Conservation (phyloP, 805 yeast genomes). For the Candida lessepsii region DNA sequence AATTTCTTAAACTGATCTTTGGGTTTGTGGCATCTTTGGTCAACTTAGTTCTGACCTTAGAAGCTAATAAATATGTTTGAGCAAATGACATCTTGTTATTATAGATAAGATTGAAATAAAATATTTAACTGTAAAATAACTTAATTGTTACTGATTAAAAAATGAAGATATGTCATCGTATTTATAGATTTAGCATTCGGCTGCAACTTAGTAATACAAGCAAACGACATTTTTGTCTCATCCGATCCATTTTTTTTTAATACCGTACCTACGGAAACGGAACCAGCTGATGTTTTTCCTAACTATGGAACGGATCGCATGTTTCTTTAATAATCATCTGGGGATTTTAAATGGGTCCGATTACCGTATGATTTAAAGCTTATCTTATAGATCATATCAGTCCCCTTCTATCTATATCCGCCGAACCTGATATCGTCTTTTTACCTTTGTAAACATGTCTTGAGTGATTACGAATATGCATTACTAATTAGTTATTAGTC, state of each 20-base stretch:
- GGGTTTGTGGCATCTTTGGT: conserved; percentile 59
- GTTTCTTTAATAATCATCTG: not conserved
- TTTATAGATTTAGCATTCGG: conserved; percentile 4
- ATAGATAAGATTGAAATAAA: not conserved
- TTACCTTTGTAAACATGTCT: not conserved
- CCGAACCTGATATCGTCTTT: too few species aligned
- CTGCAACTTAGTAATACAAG: conserved; percentile 8
- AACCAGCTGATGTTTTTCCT: conserved; percentile 1
- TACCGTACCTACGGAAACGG: conserved; percentile 9
- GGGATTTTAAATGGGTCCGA: too few species aligned
- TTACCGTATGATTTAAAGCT: too few species aligned
- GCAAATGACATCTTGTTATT: conserved; percentile 31
- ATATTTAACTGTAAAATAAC: not conserved
- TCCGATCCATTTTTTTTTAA: conserved; percentile 8
- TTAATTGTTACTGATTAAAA: conserved; percentile 1
- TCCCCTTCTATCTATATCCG: too few species aligned
- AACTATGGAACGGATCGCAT: not conserved
- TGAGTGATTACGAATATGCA: not conserved
- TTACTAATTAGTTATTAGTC: conserved; percentile 2
- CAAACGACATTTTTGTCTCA: conserved; percentile 7
- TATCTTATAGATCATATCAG: too few species aligned
- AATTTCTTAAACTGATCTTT: conserved; percentile 54
- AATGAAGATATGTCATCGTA: conserved; percentile 1
- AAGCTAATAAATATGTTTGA: conserved; percentile 60
- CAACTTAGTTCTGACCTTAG: conserved; percentile 61